A percentile compares a stretch with the other conserved stretches of the same genome.
Evolutionary conservation across 2,329 filamentous ascomycete genomes (phyloP).

Genomic region (Pseudonectria buxi): DNA sequence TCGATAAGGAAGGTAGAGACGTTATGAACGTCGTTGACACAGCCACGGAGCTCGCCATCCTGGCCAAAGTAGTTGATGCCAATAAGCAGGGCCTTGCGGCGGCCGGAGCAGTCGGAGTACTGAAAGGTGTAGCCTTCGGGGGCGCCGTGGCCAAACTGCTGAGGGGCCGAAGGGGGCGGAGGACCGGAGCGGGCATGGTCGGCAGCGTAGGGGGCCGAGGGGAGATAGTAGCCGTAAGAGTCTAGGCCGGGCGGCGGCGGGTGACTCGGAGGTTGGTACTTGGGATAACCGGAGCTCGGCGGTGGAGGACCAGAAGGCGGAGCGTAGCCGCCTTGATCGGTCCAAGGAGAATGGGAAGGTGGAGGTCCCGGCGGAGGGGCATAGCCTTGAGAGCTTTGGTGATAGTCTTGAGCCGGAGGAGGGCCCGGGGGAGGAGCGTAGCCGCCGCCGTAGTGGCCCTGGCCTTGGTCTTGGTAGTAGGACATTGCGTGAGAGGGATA

Average conservation of each 20-base stretch:
- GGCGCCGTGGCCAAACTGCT: slow-evolving; percentile 61
- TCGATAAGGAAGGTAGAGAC: slow-evolving; percentile 64
- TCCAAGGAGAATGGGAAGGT: slow-evolving; percentile 12
- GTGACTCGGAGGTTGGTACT: slow-evolving; percentile 28
- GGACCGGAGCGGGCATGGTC: slow-evolving; percentile 26
- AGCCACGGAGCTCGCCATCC: slow-evolving; percentile 63
- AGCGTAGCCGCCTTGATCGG: slow-evolving; percentile 11
- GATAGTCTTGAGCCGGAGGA: slow-evolving; percentile 22
- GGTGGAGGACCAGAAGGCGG: slow-evolving; percentile 15
- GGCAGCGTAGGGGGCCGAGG: slow-evolving; percentile 22
- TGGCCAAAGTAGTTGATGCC: slow-evolving; percentile 78
- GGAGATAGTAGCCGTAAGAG: slow-evolving; percentile 39
- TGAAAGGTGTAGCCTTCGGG: slow-evolving; percentile 65
- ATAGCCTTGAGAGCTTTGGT: slow-evolving; percentile 18
- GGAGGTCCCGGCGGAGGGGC: slow-evolving; percentile 17
- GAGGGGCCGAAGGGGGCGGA: slow-evolving; percentile 42
- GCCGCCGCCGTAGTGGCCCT: slow-evolving; percentile 20
- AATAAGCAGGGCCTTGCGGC: slow-evolving; percentile 67
- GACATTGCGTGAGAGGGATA: slow-evolving; percentile 24
- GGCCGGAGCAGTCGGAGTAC: slow-evolving; percentile 68
- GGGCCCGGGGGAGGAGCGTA: slow-evolving; percentile 21
- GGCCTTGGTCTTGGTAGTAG: slow-evolving; percentile 35
- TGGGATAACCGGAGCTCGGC: slow-evolving; percentile 10
- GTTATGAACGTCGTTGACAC: slow-evolving; percentile 77
- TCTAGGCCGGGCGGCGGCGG: slow-evolving; percentile 38